Base-by-base conservation (phyloP, 768 basidiomycete genomes). In the Tricholoma sp. region DNA sequence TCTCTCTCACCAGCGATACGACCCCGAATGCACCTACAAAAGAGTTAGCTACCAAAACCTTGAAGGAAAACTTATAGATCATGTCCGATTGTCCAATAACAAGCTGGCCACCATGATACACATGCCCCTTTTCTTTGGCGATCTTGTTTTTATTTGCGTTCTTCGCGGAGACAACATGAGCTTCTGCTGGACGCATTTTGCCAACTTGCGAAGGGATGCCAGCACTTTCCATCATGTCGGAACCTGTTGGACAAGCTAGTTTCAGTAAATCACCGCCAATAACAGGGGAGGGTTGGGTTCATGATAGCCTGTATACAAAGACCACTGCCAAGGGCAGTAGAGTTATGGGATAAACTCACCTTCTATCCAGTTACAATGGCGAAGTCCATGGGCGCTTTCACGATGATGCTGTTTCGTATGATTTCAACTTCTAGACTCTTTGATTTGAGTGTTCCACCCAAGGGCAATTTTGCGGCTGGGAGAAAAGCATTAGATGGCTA, bases 161-260 rank as follows among this genome's bases (percentile, higher is more conserved):
- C 67, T 81, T 84, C 55, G 98, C 92, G 2, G 94, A 94, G 32
- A 88, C 78, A 55, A 99, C 94, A 53, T 80, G 82, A 56, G 94
- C 94, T 63, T 94, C 88, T 3, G 94, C 88, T 48, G 85, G 86
- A 78, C 96, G 97, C 44, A 89, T 78, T 62, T 98, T 95, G 18
- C 94, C 95, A 44, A 83, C 94, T 61, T 82, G 74, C 48, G 98
- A 81, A 29, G 89, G 82, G 54, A 76, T 81, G 20, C n/a, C n/a
- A n/a, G 87, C 84, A 48, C 89, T 91, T 24, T 89, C 81, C 59
- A 96, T 74, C 69, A 94, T 82, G 54, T n/a, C 85, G 86, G 86
- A 99, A 99, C 44, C 94, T 94, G 68, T 99, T 99, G 7, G 94
- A 94, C 13, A 99, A 83, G 68, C 96, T 33, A 98, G 87, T 71